These are phyloP conservation scores for Hortaea werneckii DNA, from an alignment of 2,329 filamentous ascomycete genomes.

Conservation along the genomic window DNA sequence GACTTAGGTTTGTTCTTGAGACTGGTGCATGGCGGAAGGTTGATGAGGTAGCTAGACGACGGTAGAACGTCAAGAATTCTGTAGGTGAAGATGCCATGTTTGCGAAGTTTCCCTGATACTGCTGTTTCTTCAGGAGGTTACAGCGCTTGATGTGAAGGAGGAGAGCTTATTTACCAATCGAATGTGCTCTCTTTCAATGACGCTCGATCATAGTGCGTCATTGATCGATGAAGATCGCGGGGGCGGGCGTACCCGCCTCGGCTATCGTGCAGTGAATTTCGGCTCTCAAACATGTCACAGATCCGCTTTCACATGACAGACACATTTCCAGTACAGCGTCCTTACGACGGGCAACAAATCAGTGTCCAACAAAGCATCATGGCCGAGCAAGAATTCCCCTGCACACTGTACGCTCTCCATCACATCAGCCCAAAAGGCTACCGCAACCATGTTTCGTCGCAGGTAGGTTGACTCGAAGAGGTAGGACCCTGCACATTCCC, in stretches of 20 bases:
- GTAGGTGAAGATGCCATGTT: slow-evolving; percentile 28
- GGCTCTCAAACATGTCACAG: no score
- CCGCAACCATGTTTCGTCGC: background rate
- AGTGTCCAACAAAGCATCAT: background rate
- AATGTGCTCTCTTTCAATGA: background rate
- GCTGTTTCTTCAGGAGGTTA: no score
- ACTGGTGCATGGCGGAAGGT: background rate
- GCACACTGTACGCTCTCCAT: slow-evolving; percentile 12
- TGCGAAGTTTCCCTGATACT: background rate
- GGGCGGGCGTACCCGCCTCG: background rate
- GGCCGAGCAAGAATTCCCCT: slow-evolving; percentile 10
- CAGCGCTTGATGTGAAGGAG: no score
- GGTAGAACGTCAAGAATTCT: slow-evolving; percentile 31
- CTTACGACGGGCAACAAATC: background rate
- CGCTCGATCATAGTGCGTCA: no score
- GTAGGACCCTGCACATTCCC: slow-evolving; percentile 64
- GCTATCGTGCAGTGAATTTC: no score
- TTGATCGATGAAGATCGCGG: background rate
- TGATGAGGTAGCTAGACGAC: slow-evolving; percentile 12
- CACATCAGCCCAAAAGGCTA: background rate
- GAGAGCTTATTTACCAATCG: no score
- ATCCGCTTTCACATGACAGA: background rate
- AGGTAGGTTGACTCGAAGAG: background rate
- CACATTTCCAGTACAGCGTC: background rate
- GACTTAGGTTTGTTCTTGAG: background rate